Base-by-base conservation (phyloP, 371 early-diverging fungal genomes). In the Lichtheimia ramosa region DNA sequence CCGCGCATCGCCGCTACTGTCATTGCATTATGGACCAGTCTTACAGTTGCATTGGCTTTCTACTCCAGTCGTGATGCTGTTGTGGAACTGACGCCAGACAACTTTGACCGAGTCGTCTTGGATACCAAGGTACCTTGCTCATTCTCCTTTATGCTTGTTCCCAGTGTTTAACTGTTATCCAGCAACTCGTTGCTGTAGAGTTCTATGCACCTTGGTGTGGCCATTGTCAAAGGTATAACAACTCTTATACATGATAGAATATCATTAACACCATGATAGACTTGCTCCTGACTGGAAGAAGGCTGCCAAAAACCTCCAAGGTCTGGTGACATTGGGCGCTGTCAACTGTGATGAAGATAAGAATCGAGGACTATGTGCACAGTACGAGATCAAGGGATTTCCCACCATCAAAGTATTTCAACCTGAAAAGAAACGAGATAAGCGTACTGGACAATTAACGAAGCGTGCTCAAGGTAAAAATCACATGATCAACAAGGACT, bases 151-250 rank as follows among this genome's bases (percentile, higher is more conserved):
- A 13, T 16, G 10, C 46, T 46, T 16, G 46, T 15, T 8, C 7
- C n/a, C 5, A 43, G 14, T 43, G 15, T 2, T 18, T n/a, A 6
- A 53, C 16, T 25, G 34, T 24, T n/a, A 53, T 3, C 5, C 74
- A 92, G 83, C 86, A 92, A 63, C 79, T 90, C 2, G 90, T 89
- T 14, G 82, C 92, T 50, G 90, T 92, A 13, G 93, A 94, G 69
- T 95, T 95, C 71, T 94, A 87, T 66, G 96, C 96, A 5, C 96
- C 95, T 15, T 95, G 95, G 94, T 96, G 96, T 68, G 94, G 95
- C 13, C 94, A 95, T 73, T 96, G 96, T 76, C 86, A 93, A 79
- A 77, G 80, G 87, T 87, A 81, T 21, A 61, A 43, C 8, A 23
- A 10, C 34, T 0, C 8, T 8, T 34, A 34, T 34, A 2, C 10